Evolutionary conservation across 441 rosid species (phyloP), one percentile per base, ranked within the genome.

Genomic region (Erodium trifolium): DNA sequence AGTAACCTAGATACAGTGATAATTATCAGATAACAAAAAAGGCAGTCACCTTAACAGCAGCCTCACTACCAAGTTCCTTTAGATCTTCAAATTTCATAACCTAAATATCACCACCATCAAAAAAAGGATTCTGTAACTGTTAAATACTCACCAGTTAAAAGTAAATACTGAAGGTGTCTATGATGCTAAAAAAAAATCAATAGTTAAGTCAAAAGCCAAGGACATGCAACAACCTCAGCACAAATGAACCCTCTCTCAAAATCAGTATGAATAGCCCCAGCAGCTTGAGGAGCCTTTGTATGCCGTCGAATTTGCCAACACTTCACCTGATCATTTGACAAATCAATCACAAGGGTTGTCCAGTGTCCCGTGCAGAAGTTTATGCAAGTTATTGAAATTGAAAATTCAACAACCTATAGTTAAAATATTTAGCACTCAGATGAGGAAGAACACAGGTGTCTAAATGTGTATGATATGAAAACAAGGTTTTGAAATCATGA

Each of bases 261-360:
- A 81, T 95, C 98, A 77, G 88, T 59, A 76, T 95, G 99, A 71
- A 95, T 95, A 45, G 97, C 4, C 75, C 99, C 99, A 66, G 98
- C 99, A 70, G 99, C 97, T 78, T 95, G 99, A 72, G 99, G 99
- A 68, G 99, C 97, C 82, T 95, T 95, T 68, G 96, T 69, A 80
- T 80, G 97, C 67, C 89, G 77, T 78, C 99, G 80, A 76, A 95
- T 95, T 80, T 95, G 99, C 99, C 99, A 95, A 86, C 99, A 92
- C 65, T 88, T 95, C 55, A 95, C 99, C 99, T 95, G 83, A 70
- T 57, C 19, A 71, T 69, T 68, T 14, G 51, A 67, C 43, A 37
- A 13, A 69, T 31, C 66, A 9, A 23, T 34, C 37, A 63, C 9
- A 14, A 8, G 35, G 19, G 4, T 17, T 13, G 34, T 55, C 62